Evolutionary conservation across 345 rosid genomes (phyloP), one percentile per base, ranked within the genome.

Genomic region (Corchorus capsularis): DNA sequence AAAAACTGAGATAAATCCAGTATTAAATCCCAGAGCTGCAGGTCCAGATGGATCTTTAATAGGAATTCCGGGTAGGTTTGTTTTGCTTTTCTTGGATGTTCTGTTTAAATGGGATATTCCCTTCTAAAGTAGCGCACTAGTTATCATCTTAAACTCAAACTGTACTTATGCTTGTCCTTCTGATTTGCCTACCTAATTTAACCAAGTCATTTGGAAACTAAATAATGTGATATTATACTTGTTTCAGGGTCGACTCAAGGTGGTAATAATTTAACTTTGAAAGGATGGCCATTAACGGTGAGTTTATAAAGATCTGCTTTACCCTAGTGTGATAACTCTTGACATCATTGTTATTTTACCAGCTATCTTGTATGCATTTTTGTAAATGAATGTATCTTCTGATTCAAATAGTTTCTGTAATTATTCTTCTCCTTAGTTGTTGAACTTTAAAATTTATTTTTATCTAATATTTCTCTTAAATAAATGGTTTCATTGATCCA

Each of bases 241-340:
- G 59, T 83, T 76, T 75, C 88, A 93, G 99, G 99, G 78, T 90
- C 98, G 77, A 93, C 86, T 85, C 98, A 93, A 82, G 94, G 90
- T 61, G 87, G 91, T 73, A 95, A 85, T 82, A 93, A 91, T 87
- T 85, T 95, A 82, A 92, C 99, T 47, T 82, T 95, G 79, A 95
- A 91, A 88, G 99, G 99, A 74, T 93, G 97, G 94, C 99, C 99
- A 5, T 92, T 95, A 64, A 86, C 94, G 0, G 99, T 95, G 79
- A 93, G 91, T 82, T 77, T 73, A n/a, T 63, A 15, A 46, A 5
- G 43, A 52, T 75, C 64, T 41, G 34, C 13, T 39, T 75, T 39
- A 41, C 19, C 39, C 45, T 63, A 27, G 4, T n/a, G 19, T 54
- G 7, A 14, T 22, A 57, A 13, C 41, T 39, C 22, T 22, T 22